Base-by-base conservation (phyloP, 345 rosid genomes). In the Hibiscus tridactylites region DNA sequence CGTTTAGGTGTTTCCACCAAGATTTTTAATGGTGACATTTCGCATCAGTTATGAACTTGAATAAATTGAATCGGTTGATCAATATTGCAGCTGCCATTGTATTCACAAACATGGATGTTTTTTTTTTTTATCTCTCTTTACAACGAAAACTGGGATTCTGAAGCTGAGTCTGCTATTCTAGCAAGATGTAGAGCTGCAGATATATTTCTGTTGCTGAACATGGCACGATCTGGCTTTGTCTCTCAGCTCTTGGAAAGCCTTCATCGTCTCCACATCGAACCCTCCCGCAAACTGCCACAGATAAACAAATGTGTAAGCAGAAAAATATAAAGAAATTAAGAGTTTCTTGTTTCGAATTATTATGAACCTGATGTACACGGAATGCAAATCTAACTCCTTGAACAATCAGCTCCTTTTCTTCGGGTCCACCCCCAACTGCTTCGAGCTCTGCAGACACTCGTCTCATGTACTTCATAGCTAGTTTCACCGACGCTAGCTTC, bases 391-490 rank as follows among this genome's bases (percentile, higher is more conserved):
- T 66, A 57, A 92, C 99, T 0, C 98, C 92, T 82, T 95, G 97
- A 11, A 95, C 91, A 2, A 95, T 87, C 33, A 95, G 85, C 77
- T 95, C 99, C 73, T 92, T 97, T 80, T 95, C 98, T 76, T 95
- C 99, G 0, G 92, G 91, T 1, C 88, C 83, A 8, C 93, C 85
- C 3, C 78, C 89, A 8, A 81, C 88, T 6, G 77, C 75, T 79
- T 92, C 96, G 0, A 92, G 96, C 78, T 89, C 98, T 0, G 98
- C 96, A 0, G 99, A 92, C 9, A 92, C 98, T 79, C 99, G 83
- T 82, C 83, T 95, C 99, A 95, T 92, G 82, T 86, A 92, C 83
- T 92, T 90, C 99, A 81, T 86, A 1, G 99, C 98, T 71, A 95
- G 79, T 76, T 95, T 95, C 15, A 87, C 99, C 1, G 98, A 95